Evolutionary conservation across 2,329 filamentous ascomycete genomes (phyloP).

Genomic region (Triangularia verruculosa): DNA sequence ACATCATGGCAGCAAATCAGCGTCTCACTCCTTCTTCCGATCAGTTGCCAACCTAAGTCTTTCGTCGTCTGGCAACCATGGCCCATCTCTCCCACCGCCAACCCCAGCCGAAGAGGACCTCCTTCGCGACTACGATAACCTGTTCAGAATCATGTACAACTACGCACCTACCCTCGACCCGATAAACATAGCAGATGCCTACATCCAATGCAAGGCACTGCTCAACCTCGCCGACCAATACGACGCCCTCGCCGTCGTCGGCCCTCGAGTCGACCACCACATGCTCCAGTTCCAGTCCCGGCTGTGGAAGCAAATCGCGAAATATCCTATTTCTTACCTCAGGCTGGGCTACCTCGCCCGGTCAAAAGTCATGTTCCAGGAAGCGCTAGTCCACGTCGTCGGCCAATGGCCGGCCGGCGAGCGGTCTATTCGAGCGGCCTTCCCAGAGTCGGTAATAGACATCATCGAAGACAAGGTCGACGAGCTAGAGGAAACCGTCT

Average conservation of each 20-base stretch:
- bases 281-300: constrained; percentile 86
- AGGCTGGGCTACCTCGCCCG: constrained; percentile 84
- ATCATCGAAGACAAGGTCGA: constrained; percentile 94
- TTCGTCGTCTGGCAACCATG: constrained; percentile 39
- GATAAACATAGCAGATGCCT: constrained; percentile 87
- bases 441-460: constrained; percentile 76
- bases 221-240: constrained; percentile 91
- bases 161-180: constrained; percentile 77
- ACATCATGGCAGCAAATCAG: constrained; percentile 27
- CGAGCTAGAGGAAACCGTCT: constrained; percentile 79
- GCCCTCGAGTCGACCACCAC: constrained; percentile 88
- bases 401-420: constrained; percentile 87
- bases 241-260: constrained; percentile 83
- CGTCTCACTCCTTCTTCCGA: constrained; percentile 67
- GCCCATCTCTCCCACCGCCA: constrained; percentile 38
- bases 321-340: constrained; percentile 90
- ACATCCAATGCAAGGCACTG: constrained; percentile 89
- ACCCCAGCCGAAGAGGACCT: constrained; percentile 68
- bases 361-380: constrained; percentile 77
- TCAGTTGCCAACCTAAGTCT: constrained; percentile 78
- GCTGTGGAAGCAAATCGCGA: constrained; percentile 94
- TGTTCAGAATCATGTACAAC: constrained; percentile 96
- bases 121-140: constrained; percentile 89
- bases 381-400: constrained; percentile 89
- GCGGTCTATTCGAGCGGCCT: constrained; percentile 68